Percentiles rank a stretch among this genome's conserved stretches.
These are phyloP conservation scores for Metarhizium album DNA, from an alignment of 2,329 filamentous ascomycete genomes.

Conservation along the genomic window DNA sequence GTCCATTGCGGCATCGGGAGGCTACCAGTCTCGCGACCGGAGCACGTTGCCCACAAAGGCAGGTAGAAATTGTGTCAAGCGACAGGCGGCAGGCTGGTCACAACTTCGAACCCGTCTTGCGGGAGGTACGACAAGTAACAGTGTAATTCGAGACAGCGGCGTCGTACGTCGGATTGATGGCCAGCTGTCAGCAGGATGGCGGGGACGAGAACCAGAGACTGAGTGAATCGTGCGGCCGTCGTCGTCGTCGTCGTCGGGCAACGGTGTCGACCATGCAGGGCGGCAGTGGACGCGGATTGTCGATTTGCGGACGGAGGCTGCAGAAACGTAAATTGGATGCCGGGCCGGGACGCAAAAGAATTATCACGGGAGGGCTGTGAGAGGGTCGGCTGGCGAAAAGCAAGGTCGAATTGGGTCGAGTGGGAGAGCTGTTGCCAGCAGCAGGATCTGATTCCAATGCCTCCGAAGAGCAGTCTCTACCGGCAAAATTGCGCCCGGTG, in stretches of 20 bases:
- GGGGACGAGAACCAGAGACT: not conserved
- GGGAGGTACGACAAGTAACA: not conserved
- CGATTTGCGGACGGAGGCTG: not conserved
- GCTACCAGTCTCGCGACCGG: slow-evolving; percentile 52
- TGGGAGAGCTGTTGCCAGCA: not conserved
- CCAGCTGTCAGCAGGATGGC: not conserved
- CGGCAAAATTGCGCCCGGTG: slow-evolving; percentile 3
- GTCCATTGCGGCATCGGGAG: slow-evolving; percentile 45
- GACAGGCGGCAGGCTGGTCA: slow-evolving; percentile 1
- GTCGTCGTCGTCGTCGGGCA: not conserved
- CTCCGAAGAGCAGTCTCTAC: not conserved
- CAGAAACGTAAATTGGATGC: too few species aligned
- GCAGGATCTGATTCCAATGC: not conserved
- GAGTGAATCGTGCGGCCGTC: not conserved
- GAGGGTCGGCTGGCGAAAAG: not conserved
- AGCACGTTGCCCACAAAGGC: slow-evolving; percentile 41
- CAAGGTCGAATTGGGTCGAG: not conserved
- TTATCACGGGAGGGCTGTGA: not conserved
- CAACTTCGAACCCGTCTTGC: not conserved
- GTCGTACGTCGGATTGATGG: not conserved
- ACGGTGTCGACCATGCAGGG: not conserved
- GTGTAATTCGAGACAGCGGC: not conserved
- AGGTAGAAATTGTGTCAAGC: slow-evolving; percentile 9
- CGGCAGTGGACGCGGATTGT: not conserved
- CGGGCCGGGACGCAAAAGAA: not conserved